These are phyloP conservation scores for Priceomyces carsonii DNA, from an alignment of 805 yeast species.

Conservation along the genomic window DNA sequence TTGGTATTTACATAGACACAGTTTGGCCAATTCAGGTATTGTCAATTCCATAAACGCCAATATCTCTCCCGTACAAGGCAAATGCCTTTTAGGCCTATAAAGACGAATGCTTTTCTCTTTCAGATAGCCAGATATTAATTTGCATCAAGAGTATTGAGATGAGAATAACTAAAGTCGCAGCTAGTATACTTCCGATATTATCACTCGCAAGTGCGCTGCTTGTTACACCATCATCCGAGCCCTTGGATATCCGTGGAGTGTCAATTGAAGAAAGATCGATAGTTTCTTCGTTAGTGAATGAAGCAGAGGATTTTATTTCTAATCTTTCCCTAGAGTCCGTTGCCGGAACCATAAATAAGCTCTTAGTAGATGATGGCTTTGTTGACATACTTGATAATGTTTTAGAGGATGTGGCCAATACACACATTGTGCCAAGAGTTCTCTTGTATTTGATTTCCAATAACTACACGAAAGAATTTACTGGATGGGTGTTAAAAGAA, in stretches of 20 bases:
- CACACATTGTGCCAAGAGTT: conserved; percentile 24
- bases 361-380: conserved; percentile 21
- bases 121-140: too few relatives aligned
- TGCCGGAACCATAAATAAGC: conserved; percentile 29
- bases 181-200: background rate
- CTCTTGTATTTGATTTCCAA: conserved; percentile 22
- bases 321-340: conserved; percentile 9
- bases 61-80: too few relatives aligned
- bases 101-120: too few relatives aligned
- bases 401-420: conserved; percentile 21
- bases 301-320: background rate
- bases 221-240: conserved; percentile 3
- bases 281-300: background rate
- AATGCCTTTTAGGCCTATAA: too few relatives aligned
- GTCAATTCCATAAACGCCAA: too few relatives aligned
- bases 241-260: background rate
- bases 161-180: background rate
- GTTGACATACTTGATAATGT: conserved; percentile 22
- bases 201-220: background rate
- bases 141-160: conserved; percentile 1
- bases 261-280: conserved; percentile 1
- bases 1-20: too few relatives aligned
- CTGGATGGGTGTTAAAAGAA: conserved; percentile 15
- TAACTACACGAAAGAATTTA: conserved; percentile 21
- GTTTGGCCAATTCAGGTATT: too few relatives aligned